A percentile compares a stretch with the other conserved stretches of the same genome.
Conservation (phyloP, 176 grass and related monocot genomes). For the Musa acuminata region DNA sequence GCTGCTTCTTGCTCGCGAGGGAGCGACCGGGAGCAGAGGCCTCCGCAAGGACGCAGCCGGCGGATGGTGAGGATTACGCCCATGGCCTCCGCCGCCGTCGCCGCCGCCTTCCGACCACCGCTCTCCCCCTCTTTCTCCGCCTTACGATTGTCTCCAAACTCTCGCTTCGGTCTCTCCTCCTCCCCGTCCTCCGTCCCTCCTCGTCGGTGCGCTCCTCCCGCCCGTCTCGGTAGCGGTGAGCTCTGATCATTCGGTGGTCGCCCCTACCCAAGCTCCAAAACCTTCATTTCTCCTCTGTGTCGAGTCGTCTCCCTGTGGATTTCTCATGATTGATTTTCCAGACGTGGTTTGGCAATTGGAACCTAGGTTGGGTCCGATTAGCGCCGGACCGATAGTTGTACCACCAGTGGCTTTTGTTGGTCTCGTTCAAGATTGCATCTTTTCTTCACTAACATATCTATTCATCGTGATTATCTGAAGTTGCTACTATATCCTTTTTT, state of each 20-base stretch:
- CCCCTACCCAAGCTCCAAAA: too few species aligned
- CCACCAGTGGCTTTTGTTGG: too few species aligned
- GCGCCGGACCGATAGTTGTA: too few species aligned
- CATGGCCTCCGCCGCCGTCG: conserved; percentile 17
- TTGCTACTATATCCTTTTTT: too few species aligned
- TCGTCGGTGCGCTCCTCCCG: background rate
- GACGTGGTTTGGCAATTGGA: too few species aligned
- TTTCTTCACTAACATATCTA: too few species aligned
- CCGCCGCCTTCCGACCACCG: background rate
- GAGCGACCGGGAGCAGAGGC: too few species aligned
- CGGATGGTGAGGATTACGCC: conserved; percentile 31
- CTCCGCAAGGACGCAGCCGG: background rate
- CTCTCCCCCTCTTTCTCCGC: background rate
- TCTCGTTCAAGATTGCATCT: too few species aligned
- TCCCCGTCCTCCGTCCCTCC: background rate
- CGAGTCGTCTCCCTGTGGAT: background rate
- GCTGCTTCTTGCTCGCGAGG: too few species aligned
- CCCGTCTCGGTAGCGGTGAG: conserved; percentile 14
- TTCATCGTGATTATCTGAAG: too few species aligned
- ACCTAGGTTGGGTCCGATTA: too few species aligned
- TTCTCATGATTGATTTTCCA: background rate
- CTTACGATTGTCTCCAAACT: background rate
- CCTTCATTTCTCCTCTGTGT: background rate
- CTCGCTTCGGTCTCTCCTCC: conserved; percentile 16
- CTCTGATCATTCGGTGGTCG: background rate